Conservation (phyloP, 2,329 filamentous ascomycete genomes). For the Zymoseptoria passerinii region DNA sequence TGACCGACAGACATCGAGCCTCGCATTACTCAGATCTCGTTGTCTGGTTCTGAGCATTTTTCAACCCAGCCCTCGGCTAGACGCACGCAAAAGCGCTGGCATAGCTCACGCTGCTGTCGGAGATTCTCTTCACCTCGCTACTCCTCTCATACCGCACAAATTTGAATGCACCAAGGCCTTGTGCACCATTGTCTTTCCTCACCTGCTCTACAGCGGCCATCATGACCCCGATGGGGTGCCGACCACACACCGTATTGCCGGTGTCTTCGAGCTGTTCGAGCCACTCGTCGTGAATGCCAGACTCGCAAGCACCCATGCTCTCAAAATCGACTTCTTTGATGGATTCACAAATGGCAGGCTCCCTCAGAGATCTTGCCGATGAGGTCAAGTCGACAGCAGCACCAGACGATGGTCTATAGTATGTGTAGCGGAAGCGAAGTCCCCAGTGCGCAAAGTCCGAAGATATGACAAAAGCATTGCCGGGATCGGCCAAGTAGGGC, state of each 20-base stretch:
- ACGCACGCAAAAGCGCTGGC: conserved; percentile 81
- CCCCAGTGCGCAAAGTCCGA: conserved; percentile 99
- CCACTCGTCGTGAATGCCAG: conserved; percentile 63
- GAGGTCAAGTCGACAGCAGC: conserved; percentile 36
- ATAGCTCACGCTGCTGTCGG: conserved; percentile 88
- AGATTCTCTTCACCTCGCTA: conserved; percentile 56
- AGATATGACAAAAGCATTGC: conserved; percentile 77
- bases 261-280: conserved; percentile 61
- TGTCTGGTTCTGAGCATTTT: neutral
- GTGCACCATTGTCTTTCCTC: conserved; percentile 24
- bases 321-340: conserved; percentile 72
- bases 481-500: conserved; percentile 65
- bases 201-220: conserved; percentile 78
- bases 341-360: conserved; percentile 66
- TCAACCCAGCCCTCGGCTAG: conserved; percentile 32
- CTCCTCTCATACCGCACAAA: conserved; percentile 86
- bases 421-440: conserved; percentile 69
- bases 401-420: conserved; percentile 54
- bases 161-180: conserved; percentile 46
- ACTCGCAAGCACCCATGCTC: conserved; percentile 77
- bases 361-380: conserved; percentile 36
- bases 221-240: conserved; percentile 86
- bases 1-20: neutral
- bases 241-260: conserved; percentile 84
- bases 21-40: neutral